Conservation (phyloP, 768 basidiomycete genomes). For the Lentinula boryana region DNA sequence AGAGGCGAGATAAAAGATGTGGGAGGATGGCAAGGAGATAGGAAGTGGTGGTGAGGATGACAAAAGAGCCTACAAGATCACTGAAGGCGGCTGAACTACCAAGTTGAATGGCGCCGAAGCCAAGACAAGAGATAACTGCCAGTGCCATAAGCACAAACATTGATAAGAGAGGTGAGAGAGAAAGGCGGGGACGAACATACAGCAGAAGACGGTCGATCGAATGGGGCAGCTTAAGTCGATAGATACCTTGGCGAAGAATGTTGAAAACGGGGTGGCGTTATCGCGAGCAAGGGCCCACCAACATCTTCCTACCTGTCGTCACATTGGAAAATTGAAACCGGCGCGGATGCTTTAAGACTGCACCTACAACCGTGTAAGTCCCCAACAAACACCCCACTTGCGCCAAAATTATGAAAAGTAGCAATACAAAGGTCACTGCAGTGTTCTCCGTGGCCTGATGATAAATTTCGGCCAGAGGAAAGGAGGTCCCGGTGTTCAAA, state of each 20-base stretch:
- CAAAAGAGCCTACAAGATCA: constrained; percentile 12
- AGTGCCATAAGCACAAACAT: background rate
- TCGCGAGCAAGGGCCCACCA: constrained; percentile 13
- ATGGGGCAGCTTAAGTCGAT: constrained; percentile 10
- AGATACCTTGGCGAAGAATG: constrained; percentile 9
- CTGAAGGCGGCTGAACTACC: constrained; percentile 11
- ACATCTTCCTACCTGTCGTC: constrained; percentile 8
- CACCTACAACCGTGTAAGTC: constrained; percentile 8
- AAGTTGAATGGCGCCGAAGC: constrained; percentile 12
- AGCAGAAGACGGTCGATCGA: constrained; percentile 10
- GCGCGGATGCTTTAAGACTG: background rate
- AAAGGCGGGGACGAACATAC: constrained; percentile 1
- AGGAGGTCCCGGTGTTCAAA: constrained; percentile 10
- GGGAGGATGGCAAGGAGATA: constrained; percentile 13
- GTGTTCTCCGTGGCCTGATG: constrained; percentile 11
- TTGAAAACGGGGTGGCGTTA: constrained; percentile 11
- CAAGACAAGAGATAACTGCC: constrained; percentile 8
- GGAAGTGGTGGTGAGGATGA: constrained; percentile 13
- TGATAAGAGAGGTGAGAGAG: background rate
- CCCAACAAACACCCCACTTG: constrained; percentile 8
- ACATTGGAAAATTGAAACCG: background rate
- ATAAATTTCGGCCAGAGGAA: constrained; percentile 11
- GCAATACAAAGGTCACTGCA: constrained; percentile 8
- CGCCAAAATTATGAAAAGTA: constrained; percentile 9
- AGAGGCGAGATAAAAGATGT: constrained; percentile 11